Base-by-base conservation (phyloP, 75 land plant genomes). In the Pseudotsuga menziesii region DNA sequence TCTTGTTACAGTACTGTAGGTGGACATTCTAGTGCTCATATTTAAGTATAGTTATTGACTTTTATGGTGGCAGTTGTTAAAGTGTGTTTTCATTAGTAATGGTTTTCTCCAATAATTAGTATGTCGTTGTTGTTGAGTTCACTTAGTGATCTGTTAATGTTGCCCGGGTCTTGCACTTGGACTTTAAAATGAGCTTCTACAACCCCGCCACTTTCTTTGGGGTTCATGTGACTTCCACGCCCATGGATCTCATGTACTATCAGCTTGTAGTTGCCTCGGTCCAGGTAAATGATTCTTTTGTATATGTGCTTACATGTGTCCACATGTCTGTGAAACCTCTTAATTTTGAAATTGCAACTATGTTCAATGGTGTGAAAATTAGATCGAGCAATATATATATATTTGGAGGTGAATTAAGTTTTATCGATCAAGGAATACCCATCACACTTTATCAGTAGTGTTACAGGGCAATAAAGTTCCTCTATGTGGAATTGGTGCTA, bases 131-230 rank as follows among this genome's bases (percentile, higher is more conserved):
- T n/a, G n/a, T n/a, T n/a, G n/a, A n/a, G n/a, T n/a, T n/a, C n/a
- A n/a, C n/a, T n/a, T n/a, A n/a, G n/a, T n/a, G n/a, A n/a, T n/a
- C n/a, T n/a, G n/a, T n/a, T n/a, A n/a, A n/a, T n/a, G n/a, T n/a
- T n/a, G n/a, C n/a, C n/a, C n/a, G n/a, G n/a, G n/a, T n/a, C n/a
- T n/a, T 95, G 44, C 89, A 91, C 64, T 88, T 92, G 25, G 89
- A 95, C 60, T 86, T 90, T 72, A 83, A 61, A 78, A 79, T 95
- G 9, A 58, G 58, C 2, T 89, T 83, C 67, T 77, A 82, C 60
- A 95, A 95, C 62, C 87, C 88, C 11, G 92, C 90, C 3, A 86
- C 87, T 12, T 92, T 91, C 76, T 95, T 89, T 78, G 95, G 93
- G 26, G 83, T 93, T 11, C 98, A 92, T 75, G 93, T 95, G 73